These are phyloP conservation scores for Fusarium pilosicola DNA, from an alignment of 2,329 filamentous ascomycete genomes.

Conservation along the genomic window DNA sequence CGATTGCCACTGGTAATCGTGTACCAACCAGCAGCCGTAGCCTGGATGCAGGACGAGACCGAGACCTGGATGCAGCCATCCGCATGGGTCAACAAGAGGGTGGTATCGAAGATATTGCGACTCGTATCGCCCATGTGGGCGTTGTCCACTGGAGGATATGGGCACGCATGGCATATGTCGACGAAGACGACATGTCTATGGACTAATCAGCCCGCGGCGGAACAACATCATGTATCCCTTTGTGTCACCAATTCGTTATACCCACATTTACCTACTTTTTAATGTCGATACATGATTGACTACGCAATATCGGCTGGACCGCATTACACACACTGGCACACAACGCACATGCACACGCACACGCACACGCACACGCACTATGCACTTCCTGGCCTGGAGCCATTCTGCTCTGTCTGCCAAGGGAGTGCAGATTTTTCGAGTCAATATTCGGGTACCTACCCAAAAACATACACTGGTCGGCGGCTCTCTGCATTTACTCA, in stretches of 20 bases:
- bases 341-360: not conserved
- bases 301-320: conserved; percentile 32
- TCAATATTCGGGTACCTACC: conserved; percentile 1
- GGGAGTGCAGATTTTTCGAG: not conserved
- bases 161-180: conserved; percentile 76
- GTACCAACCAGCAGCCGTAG: conserved; percentile 51
- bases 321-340: conserved; percentile 8
- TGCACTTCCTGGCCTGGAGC: not conserved
- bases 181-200: conserved; percentile 52
- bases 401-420: not conserved
- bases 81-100: conserved; percentile 62
- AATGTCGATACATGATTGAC: conserved; percentile 30
- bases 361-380: not conserved
- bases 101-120: conserved; percentile 74
- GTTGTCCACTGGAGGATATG: conserved; percentile 92
- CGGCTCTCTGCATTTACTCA: conserved; percentile 30
- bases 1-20: conserved; percentile 64
- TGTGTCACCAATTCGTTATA: conserved; percentile 26
- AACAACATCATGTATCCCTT: conserved; percentile 17
- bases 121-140: conserved; percentile 82
- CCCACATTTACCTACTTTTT: conserved; percentile 35
- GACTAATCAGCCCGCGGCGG: conserved; percentile 38
- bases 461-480: conserved; percentile 24
- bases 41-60: conserved; percentile 46
- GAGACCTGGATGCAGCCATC: conserved; percentile 48